A percentile compares a stretch with the other conserved stretches of the same genome.
Evolutionary conservation across 768 basidiomycete species (phyloP).

Genomic region (Gyrodon lividus): DNA sequence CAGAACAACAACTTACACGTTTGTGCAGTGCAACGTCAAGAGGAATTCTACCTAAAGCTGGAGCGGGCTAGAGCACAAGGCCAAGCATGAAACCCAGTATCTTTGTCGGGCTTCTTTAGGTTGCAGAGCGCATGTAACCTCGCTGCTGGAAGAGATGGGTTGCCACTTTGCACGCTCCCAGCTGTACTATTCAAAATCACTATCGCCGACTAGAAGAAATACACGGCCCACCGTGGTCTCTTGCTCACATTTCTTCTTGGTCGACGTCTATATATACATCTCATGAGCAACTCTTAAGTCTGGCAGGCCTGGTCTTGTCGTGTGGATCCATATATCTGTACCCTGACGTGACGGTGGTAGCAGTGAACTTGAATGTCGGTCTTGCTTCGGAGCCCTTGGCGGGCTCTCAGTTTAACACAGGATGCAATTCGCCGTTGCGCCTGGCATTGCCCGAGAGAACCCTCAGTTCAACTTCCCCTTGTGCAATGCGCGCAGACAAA

Average conservation of each 20-base stretch:
- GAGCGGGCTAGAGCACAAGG: slow-evolving; percentile 52
- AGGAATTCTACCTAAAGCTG: slow-evolving; percentile 83
- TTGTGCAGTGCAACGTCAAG: slow-evolving; percentile 72
- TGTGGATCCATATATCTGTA: no score
- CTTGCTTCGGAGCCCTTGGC: no score
- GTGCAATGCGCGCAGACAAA: no score
- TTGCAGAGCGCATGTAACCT: neutral
- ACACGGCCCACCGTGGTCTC: slow-evolving; percentile 3
- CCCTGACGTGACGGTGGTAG: neutral
- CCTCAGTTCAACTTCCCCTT: no score
- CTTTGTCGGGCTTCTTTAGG: neutral
- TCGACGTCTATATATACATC: neutral
- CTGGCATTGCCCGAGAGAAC: neutral
- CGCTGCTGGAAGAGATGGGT: neutral
- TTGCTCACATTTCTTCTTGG: neutral
- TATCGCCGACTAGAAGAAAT: slow-evolving; percentile 13
- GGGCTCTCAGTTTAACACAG: no score
- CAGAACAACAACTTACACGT: slow-evolving; percentile 13
- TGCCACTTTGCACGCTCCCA: neutral
- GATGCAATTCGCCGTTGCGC: no score
- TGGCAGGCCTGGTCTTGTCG: no score
- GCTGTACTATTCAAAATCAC: slow-evolving; percentile 12
- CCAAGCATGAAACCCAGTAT: slow-evolving; percentile 4
- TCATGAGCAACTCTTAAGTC: neutral
- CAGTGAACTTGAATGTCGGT: no score